phyloP scores from a whole-genome alignment of 768 basidiomycete genomes.

The Pholiota conissans region DNA sequence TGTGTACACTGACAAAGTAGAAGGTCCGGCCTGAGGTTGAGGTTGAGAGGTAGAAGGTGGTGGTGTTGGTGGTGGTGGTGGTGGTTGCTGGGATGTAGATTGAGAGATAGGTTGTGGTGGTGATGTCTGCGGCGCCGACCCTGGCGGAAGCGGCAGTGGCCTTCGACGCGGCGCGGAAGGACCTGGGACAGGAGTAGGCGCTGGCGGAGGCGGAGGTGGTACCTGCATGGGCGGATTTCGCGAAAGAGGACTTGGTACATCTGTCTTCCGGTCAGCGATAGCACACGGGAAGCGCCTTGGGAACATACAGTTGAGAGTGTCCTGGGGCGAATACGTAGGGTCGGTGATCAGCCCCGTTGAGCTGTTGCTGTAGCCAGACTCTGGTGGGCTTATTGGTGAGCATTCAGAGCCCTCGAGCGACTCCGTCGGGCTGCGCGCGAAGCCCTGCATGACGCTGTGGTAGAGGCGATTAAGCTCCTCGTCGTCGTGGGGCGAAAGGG shows the following conservation, averaged over 20 bases:
- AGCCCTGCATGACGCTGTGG: conserved; percentile 18
- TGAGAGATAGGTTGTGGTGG: not conserved
- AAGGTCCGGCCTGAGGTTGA: conserved; percentile 9
- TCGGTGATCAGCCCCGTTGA: not conserved
- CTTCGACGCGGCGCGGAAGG: conserved; percentile 10
- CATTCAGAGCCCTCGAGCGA: not conserved
- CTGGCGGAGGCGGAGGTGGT: not conserved
- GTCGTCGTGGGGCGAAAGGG: conserved; percentile 10
- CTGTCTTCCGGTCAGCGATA: conserved; percentile 6
- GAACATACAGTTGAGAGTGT: conserved; percentile 12
- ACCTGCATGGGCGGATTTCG: too few species aligned
- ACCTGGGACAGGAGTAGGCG: not conserved
- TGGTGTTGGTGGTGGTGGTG: not conserved
- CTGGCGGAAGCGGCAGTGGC: conserved; percentile 19
- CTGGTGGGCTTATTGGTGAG: conserved; percentile 2
- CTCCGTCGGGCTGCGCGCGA: conserved; percentile 8
- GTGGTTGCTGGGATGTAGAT: not conserved
- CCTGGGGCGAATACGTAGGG: not conserved
- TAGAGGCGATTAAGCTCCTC: conserved; percentile 22
- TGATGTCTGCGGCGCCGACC: conserved; percentile 3
- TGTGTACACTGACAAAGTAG: conserved; percentile 10
- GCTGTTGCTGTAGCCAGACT: conserved; percentile 12
- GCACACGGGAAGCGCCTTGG: not conserved
- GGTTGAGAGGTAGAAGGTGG: not conserved
- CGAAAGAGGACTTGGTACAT: conserved; percentile 10